A percentile compares a stretch with the other conserved stretches of the same genome.
Conservation (phyloP, 768 basidiomycete species). For the Cystobasidium tubakii region DNA sequence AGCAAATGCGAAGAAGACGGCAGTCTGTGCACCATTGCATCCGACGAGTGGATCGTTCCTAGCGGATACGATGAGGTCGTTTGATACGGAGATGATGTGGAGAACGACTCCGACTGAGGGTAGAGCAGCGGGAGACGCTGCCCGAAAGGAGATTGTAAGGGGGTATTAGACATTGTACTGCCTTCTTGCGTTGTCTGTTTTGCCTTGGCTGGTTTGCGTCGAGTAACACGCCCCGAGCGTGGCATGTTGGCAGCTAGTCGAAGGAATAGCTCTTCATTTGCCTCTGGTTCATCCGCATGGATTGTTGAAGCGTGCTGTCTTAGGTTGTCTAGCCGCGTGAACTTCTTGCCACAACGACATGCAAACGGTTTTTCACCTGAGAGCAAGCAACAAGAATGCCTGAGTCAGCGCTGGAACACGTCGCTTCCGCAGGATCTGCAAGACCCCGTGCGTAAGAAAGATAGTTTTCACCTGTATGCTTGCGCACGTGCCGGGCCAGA, state of each 20-base stretch:
- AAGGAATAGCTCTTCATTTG: slow-evolving; percentile 86
- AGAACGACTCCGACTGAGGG: too few species aligned
- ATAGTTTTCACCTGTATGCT: slow-evolving; percentile 57
- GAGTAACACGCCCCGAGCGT: slow-evolving; percentile 6
- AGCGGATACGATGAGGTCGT: too few species aligned
- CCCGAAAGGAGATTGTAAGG: neutral
- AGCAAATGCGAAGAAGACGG: neutral
- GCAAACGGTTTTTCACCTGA: slow-evolving; percentile 89
- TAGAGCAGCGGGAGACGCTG: too few species aligned
- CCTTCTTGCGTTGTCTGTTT: neutral
- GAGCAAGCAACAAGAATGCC: neutral
- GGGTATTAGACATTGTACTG: neutral
- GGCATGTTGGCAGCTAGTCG: slow-evolving; percentile 56
- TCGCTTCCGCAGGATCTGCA: too few species aligned
- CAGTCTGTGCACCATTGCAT: too few species aligned
- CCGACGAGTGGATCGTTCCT: too few species aligned
- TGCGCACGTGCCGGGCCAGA: slow-evolving; percentile 76
- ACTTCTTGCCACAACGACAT: slow-evolving; percentile 92
- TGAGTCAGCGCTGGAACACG: neutral
- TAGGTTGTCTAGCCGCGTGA: slow-evolving; percentile 91
- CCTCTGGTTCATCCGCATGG: slow-evolving; percentile 75
- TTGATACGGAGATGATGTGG: too few species aligned
- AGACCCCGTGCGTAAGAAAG: too few species aligned
- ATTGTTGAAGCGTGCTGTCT: slow-evolving; percentile 96
- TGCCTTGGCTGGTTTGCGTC: slow-evolving; percentile 4